Base-by-base conservation (phyloP, 1,284 basidiomycete species). In the Apiotrichum gamsii region DNA sequence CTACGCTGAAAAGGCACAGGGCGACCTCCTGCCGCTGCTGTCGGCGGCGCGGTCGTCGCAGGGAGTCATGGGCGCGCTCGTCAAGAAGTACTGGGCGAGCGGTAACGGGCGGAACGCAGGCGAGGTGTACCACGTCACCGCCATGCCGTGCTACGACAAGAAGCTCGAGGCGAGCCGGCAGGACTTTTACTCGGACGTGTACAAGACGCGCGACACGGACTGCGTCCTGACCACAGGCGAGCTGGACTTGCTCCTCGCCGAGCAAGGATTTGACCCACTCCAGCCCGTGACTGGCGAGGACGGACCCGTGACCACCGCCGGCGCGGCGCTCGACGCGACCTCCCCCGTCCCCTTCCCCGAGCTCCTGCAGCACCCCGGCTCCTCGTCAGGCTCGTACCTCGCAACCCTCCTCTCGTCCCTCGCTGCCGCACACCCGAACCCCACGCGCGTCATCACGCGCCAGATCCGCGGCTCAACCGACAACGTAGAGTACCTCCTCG, bases 71-170 rank as follows among this genome's bases (percentile, higher is more conserved):
- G 95, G 95, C 5, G 85, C 85, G 3, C 72, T 99, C 35, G 89
- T 93, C 47, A 98, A 98, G 75, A 77, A 80, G 43, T 90, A 83
- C 83, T 79, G 90, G 67, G 85, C 76, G 3, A 66, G 67, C 39
- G 75, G 75, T 54, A 82, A 82, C 77, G 78, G 76, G 3, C 80
- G 14, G 60, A 90, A 85, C 25, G 85, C 88, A 1, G 77, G 85
- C 60, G 77, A 88, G 60, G 80, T 96, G 44, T 98, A 97, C 70
- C 95, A 99, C 62, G 88, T 97, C 52, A 82, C 90, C 0, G 90
- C 97, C 33, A 98, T 98, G 93, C 93, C 94, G 0, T 99, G 95
- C 73, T 98, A 97, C 72, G 95, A 99, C 78, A 98, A 98, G 75
- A 99, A 99, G 69, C 83, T 99, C 21, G 95, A 99, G 74, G 94